These are phyloP conservation scores for Citrus unshiu DNA, from an alignment of 345 rosid species.

Conservation along the genomic window DNA sequence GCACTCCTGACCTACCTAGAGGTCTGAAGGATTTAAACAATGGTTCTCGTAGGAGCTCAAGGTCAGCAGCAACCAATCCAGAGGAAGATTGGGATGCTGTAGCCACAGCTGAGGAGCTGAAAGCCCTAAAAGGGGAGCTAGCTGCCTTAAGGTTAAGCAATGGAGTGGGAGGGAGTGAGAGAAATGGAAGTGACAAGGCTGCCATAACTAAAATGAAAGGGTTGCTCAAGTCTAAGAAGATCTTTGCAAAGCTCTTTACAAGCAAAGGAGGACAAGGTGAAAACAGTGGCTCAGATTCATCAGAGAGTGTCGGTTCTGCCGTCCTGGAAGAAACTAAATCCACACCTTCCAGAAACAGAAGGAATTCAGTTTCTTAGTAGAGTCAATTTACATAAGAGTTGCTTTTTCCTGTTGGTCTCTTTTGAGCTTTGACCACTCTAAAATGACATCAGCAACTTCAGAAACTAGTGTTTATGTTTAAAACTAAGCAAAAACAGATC, in stretches of 20 bases:
- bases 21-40: constrained; percentile 51
- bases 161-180: constrained; percentile 30
- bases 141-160: constrained; percentile 50
- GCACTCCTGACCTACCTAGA: constrained; percentile 75
- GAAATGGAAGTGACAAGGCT: constrained; percentile 39
- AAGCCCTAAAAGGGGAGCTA: constrained; percentile 59
- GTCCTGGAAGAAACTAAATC: constrained; percentile 49
- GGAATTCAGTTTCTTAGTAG: constrained; percentile 66
- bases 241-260: constrained; percentile 52
- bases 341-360: constrained; percentile 68
- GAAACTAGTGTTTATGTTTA: constrained; percentile 19
- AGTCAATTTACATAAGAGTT: constrained; percentile 2
- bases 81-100: constrained; percentile 89
- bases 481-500: constrained; percentile 24
- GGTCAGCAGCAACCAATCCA: constrained; percentile 55
- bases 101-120: constrained; percentile 71
- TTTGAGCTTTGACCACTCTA: background rate
- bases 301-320: constrained; percentile 64
- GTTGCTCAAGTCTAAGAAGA: constrained; percentile 66
- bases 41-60: constrained; percentile 58
- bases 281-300: constrained; percentile 75
- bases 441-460: constrained; percentile 16
- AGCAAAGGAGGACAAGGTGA: constrained; percentile 55
- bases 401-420: background rate
- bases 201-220: constrained; percentile 58